Conservation (phyloP, 2,329 filamentous ascomycete genomes). For the Colletotrichum scovillei region DNA sequence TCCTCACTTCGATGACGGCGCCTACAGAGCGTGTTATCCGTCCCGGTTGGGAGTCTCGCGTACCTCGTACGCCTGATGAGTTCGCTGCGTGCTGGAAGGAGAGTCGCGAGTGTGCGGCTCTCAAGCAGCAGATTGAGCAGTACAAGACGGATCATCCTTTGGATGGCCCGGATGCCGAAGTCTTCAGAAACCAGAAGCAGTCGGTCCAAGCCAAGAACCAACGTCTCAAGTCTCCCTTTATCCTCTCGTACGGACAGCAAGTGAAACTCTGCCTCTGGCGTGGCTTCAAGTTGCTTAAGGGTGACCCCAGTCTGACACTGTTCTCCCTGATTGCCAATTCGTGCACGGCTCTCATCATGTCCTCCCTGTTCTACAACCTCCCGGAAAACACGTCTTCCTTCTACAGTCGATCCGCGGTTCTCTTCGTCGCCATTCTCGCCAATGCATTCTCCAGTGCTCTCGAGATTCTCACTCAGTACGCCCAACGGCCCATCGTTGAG, state of each 20-base stretch:
- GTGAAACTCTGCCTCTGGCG: constrained; percentile 55
- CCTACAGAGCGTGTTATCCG: constrained; percentile 44
- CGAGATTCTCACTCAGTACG: constrained; percentile 43
- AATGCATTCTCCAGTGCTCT: constrained; percentile 58
- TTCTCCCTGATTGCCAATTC: constrained; percentile 55
- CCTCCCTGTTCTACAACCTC: constrained; percentile 62
- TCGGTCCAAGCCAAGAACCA: constrained; percentile 47
- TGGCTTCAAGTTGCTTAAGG: constrained; percentile 52
- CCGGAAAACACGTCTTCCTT: constrained; percentile 56
- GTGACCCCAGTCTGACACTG: constrained; percentile 52
- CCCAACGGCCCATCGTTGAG: constrained; percentile 41
- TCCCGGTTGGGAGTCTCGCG: constrained; percentile 41
- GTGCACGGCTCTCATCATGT: constrained; percentile 62
- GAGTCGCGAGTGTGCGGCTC: constrained; percentile 40
- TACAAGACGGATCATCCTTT: constrained; percentile 36
- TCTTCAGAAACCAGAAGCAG: constrained; percentile 24
- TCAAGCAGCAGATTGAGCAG: constrained; percentile 44
- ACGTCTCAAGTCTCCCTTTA: constrained; percentile 60
- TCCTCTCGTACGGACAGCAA: constrained; percentile 59
- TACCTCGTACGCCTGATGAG: constrained; percentile 46
- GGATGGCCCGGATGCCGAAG: constrained; percentile 22
- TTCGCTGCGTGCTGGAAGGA: constrained; percentile 44
- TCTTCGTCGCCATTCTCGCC: constrained; percentile 65
- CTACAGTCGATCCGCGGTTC: constrained; percentile 55
- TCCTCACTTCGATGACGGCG: constrained; percentile 70